phyloP scores from a whole-genome alignment of 176 grass and related monocot species.

The Elymus sibiricus region DNA sequence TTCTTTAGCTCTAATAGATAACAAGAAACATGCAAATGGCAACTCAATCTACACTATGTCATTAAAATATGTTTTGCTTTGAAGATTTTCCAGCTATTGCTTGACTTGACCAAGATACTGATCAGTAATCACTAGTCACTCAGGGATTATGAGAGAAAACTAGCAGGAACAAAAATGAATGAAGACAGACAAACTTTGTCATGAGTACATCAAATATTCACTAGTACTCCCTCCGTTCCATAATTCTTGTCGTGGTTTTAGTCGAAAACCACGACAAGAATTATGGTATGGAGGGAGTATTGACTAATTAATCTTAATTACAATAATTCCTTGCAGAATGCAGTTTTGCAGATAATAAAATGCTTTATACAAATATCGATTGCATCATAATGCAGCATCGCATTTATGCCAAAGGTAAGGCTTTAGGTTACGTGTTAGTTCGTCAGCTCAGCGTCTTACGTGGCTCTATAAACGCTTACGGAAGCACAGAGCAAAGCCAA shows the following conservation, averaged over 20 bases:
- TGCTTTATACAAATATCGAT: neutral
- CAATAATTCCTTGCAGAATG: neutral
- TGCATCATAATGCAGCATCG: neutral
- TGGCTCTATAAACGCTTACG: neutral
- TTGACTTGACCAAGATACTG: neutral
- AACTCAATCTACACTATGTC: neutral
- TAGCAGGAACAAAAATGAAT: neutral
- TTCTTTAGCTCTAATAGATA: neutral
- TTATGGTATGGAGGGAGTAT: no score
- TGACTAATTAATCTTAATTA: neutral
- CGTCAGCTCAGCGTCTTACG: neutral
- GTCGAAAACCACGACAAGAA: no score
- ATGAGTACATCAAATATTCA: neutral
- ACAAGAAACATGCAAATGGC: neutral
- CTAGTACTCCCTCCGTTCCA: neutral
- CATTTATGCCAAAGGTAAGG: conserved; percentile 2
- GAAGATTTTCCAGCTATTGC: neutral
- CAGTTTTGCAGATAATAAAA: neutral
- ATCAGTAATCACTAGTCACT: neutral
- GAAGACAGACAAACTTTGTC: neutral
- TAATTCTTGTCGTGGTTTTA: no score
- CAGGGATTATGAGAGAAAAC: neutral
- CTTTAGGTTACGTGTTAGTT: neutral
- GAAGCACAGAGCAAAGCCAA: neutral
- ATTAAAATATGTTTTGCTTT: neutral